Evolutionary conservation across 129 eudicot species (phyloP), one percentile per base, ranked within the genome.

Genomic region (Pittosporum tobira): DNA sequence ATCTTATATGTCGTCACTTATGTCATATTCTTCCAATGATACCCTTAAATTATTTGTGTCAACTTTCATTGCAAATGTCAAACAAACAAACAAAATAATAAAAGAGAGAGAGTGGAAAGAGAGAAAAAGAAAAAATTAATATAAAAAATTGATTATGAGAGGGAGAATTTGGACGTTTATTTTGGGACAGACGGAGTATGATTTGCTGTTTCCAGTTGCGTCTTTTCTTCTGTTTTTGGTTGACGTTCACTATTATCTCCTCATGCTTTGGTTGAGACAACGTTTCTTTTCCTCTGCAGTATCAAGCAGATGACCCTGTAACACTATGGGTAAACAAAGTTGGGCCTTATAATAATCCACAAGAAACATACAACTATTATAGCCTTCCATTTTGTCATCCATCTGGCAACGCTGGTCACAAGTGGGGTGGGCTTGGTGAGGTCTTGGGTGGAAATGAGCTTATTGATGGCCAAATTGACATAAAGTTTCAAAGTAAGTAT

Each of bases 351-450:
- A 88, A 88, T 66, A 88, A 84, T 74, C 96, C 96, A 38, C 96
- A 88, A 62, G 96, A 88, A 66, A 88, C 96, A 15, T 84, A 88
- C 81, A 84, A 88, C 63, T 84, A 84, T 69, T 88, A 81, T 83
- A 81, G 82, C 68, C 94, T 88, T 52, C 94, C 96, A 27, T 88
- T 88, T 77, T 88, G 94, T 67, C 94, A 61, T 46, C 72, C 75
- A 67, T 46, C 71, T 51, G 84, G 84, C 36, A 57, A 84, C 71
- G 72, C 84, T 63, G 81, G 77, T 70, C 96, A 84, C 77, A 88
- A 88, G 67, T 88, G 96, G 96, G 96, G 96, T 38, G 94, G 96
- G 29, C 84, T 88, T 66, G 96, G 96, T 18, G 96, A 88, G 71
- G 96, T 88, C 61, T 78, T 88, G 67, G 96, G 96, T 58, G 96